Percentiles rank a stretch among this genome's conserved stretches.
These are phyloP conservation scores for Suillus lakei DNA, from an alignment of 768 basidiomycete species.

Conservation along the genomic window DNA sequence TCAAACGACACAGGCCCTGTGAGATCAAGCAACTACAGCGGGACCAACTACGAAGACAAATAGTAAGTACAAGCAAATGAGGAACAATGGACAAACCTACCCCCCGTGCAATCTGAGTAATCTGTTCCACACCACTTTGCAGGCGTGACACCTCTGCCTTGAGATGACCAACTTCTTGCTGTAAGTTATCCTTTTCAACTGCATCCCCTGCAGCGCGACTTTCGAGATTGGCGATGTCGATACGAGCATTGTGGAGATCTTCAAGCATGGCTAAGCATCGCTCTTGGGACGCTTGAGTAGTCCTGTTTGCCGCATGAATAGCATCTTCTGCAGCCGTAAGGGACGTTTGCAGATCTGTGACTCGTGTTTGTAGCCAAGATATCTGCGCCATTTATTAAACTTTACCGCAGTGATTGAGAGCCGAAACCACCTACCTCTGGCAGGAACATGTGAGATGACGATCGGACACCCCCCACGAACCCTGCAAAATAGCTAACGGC, in stretches of 20 bases:
- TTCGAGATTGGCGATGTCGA: not conserved
- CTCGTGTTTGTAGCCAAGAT: not conserved
- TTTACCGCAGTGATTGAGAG: not conserved
- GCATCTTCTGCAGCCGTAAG: not conserved
- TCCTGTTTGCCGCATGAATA: not conserved
- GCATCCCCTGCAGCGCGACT: not conserved
- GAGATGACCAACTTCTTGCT: not conserved
- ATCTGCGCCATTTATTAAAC: not conserved
- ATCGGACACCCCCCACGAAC: not conserved
- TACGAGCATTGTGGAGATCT: not conserved
- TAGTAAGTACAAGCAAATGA: not conserved
- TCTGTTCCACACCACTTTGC: conserved; percentile 1
- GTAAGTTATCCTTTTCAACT: not conserved
- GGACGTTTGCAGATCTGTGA: not conserved
- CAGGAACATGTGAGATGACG: conserved; percentile 1
- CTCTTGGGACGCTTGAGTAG: not conserved
- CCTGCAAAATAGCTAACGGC: not conserved
- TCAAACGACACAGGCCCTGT: no score
- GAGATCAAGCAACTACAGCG: not conserved
- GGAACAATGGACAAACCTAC: not conserved
- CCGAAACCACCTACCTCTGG: not conserved
- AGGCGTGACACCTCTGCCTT: conserved; percentile 1
- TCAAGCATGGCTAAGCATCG: not conserved
- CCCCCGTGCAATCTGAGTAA: not conserved
- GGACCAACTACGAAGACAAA: not conserved